Base-by-base conservation (phyloP, 2,329 filamentous ascomycete species). In the Arthrobotrys conoides region DNA sequence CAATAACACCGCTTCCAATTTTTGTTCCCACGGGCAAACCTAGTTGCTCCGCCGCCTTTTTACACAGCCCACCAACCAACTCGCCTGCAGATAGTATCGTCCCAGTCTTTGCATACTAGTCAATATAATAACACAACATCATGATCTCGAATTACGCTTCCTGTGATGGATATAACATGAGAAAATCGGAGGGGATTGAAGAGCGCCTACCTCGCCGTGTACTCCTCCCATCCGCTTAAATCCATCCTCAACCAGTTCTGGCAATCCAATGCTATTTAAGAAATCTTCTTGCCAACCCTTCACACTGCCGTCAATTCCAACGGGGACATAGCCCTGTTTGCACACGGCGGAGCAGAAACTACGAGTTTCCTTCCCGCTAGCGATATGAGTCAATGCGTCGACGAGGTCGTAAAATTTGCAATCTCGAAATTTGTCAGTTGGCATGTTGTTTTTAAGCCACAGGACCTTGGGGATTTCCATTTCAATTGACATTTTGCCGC, bases 221-320 rank as follows among this genome's bases (percentile, higher is more conserved):
- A 99, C 93, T 81, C 96, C 96, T 80, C 96, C 96, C 88, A 99
- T 92, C 81, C 94, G 91, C 87, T 92, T 92, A 84, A 97, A 99
- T 83, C 96, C 89, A 83, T 97, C 92, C 82, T 96, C 89, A 59
- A 89, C 89, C 71, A 99, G 86, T 81, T 97, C 94, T 44, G 88
- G 88, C n/a, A 99, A 88, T 16, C 96, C 96, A 83, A 99, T 96
- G 8, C 91, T 89, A 33, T 89, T 89, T 80, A 97, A 90, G 83
- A 99, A 99, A 83, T 98, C 95, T 82, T 95, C 92, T 84, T 98
- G 95, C 96, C 96, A 99, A 38, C 96, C 96, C 86, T 97, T 98
- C 73, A 97, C 93, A 84, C 94, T 97, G 59, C 94, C 94, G 82
- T 99, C 96, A 5, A 98, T 94, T 64, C 96, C 96, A n/a, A 97